Conservation (phyloP, 495 filamentous ascomycete genomes). For the Penicillium herquei region DNA sequence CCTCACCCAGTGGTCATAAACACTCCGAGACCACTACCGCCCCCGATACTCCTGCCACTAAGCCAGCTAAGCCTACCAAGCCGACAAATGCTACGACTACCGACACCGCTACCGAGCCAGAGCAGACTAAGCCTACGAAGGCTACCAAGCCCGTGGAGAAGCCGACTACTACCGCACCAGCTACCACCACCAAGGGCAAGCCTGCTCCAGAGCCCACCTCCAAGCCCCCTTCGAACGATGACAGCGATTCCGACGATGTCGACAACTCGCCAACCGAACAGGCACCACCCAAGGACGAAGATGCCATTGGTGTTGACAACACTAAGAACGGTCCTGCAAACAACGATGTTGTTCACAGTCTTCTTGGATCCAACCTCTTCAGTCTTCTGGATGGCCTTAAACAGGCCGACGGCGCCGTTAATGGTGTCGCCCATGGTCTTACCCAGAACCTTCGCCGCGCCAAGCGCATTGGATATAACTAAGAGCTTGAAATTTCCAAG, state of each 20-base stretch:
- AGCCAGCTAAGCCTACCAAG: neutral
- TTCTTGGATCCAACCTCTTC: slow-evolving; percentile 19
- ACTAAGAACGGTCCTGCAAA: neutral
- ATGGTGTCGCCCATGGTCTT: slow-evolving; percentile 10
- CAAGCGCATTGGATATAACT: slow-evolving; percentile 10
- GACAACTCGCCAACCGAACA: neutral
- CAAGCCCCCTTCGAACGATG: slow-evolving; percentile 1
- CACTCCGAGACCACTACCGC: neutral
- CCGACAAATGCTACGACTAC: neutral
- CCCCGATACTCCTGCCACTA: neutral
- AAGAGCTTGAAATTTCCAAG: neutral
- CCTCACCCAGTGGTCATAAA: slow-evolving; percentile 25
- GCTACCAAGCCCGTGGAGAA: neutral
- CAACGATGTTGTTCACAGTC: neutral
- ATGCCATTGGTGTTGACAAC: neutral
- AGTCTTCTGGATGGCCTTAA: slow-evolving; percentile 18
- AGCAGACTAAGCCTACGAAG: slow-evolving; percentile 1
- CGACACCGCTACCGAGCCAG: slow-evolving; percentile 1
- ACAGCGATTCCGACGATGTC: neutral
- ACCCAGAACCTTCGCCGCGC: slow-evolving; percentile 15
- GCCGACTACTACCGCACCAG: slow-evolving; percentile 1
- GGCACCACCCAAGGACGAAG: neutral
- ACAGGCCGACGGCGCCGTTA: slow-evolving; percentile 13
- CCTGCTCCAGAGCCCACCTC: slow-evolving; percentile 2
- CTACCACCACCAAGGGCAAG: neutral